Percentiles rank a stretch among this genome's conserved stretches.
Evolutionary conservation across 2,329 filamentous ascomycete genomes (phyloP).

Genomic region (Colletotrichum caudatum): DNA sequence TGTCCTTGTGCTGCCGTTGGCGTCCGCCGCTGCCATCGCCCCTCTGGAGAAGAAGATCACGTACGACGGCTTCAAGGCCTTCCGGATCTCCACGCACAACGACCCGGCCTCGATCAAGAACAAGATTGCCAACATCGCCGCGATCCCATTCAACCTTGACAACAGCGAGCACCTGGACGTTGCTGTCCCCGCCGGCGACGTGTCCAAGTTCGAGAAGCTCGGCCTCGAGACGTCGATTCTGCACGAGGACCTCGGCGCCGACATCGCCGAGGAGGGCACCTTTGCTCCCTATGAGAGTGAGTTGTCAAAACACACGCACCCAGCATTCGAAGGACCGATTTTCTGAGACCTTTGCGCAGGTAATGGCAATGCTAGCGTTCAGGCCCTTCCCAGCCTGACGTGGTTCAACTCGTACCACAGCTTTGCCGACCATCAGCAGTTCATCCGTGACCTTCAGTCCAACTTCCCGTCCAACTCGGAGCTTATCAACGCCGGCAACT

Average conservation of each 20-base stretch:
- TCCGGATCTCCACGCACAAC: slow-evolving; percentile 59
- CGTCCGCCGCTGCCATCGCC: slow-evolving; percentile 25
- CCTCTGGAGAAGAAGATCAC: slow-evolving; percentile 42
- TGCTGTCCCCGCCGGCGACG: slow-evolving; percentile 45
- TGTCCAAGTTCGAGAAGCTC: slow-evolving; percentile 45
- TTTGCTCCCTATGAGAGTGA: slow-evolving; percentile 38
- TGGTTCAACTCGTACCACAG: slow-evolving; percentile 68
- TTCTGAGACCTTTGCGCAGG: slow-evolving; percentile 9
- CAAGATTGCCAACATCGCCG: slow-evolving; percentile 47
- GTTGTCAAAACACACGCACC: not conserved
- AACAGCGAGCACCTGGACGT: slow-evolving; percentile 44
- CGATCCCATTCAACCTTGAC: slow-evolving; percentile 39
- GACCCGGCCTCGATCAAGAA: slow-evolving; percentile 52
- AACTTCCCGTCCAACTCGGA: slow-evolving; percentile 59
- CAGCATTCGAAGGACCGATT: accelerated
- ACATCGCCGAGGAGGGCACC: slow-evolving; percentile 43
- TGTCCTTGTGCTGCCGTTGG: slow-evolving; percentile 34
- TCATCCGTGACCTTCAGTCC: slow-evolving; percentile 58
- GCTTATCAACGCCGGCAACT: slow-evolving; percentile 62
- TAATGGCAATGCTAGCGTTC: slow-evolving; percentile 12
- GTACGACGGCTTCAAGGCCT: slow-evolving; percentile 54
- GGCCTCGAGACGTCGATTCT: slow-evolving; percentile 43
- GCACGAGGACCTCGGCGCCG: slow-evolving; percentile 44
- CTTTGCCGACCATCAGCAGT: slow-evolving; percentile 63
- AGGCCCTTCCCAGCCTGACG: slow-evolving; percentile 46